A percentile compares a stretch with the other conserved stretches of the same genome.
These are phyloP conservation scores for Cadophora gregata DNA, from an alignment of 2,329 filamentous ascomycete species.

Conservation along the genomic window DNA sequence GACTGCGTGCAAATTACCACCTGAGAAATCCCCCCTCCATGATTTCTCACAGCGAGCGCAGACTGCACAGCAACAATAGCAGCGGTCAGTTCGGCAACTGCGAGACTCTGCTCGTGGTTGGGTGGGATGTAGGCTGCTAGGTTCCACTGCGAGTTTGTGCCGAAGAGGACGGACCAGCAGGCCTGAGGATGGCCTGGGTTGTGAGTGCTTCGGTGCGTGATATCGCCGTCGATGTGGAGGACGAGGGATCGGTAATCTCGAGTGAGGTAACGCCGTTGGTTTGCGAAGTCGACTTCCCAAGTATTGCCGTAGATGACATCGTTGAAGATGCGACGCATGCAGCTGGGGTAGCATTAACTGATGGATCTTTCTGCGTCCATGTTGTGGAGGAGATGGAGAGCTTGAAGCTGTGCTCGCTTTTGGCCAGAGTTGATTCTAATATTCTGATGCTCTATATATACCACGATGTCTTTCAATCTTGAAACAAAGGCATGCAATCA, in stretches of 20 bases:
- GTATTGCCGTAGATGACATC: background rate
- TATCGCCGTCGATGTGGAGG: background rate
- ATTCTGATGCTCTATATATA: too few species aligned
- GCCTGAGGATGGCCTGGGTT: background rate
- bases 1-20: conserved; percentile 1
- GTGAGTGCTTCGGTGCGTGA: background rate
- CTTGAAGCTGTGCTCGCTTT: too few species aligned
- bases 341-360: too few species aligned
- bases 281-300: background rate
- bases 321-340: background rate
- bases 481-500: too few species aligned
- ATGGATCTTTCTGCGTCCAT: too few species aligned
- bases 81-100: background rate
- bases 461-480: too few species aligned
- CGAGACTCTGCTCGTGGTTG: background rate
- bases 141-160: background rate
- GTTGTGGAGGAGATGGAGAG: too few species aligned
- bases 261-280: background rate
- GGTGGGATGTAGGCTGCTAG: background rate
- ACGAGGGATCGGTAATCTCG: background rate
- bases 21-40: background rate
- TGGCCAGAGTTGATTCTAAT: too few species aligned
- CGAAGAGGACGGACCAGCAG: background rate
- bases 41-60: background rate
- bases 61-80: background rate